Percentiles rank a stretch among this genome's conserved stretches.
These are phyloP conservation scores for Mycosphaerella arachidis DNA, from an alignment of 2,329 filamentous ascomycete genomes.

Conservation along the genomic window DNA sequence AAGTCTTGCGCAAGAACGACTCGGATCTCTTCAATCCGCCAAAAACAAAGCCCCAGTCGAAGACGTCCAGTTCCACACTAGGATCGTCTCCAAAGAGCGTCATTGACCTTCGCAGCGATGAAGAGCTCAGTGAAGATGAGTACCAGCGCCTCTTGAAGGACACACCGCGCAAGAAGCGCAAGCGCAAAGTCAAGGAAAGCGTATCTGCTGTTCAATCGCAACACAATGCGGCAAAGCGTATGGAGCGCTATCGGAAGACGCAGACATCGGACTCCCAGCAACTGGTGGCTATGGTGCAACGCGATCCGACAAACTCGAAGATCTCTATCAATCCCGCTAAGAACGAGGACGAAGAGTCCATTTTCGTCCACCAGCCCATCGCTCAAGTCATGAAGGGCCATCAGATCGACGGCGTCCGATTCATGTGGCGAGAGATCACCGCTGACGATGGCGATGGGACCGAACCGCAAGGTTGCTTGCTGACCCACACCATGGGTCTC, in stretches of 20 bases:
- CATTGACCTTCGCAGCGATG: constrained; percentile 12
- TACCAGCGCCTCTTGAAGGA: neutral
- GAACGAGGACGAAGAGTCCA: constrained; percentile 54
- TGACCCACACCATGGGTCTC: constrained; percentile 87
- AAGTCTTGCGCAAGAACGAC: constrained; percentile 11
- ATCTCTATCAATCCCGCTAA: constrained; percentile 66
- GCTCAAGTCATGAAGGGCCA: constrained; percentile 67
- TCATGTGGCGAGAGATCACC: constrained; percentile 83
- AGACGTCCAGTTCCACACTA: constrained; percentile 1
- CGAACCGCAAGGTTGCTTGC: constrained; percentile 64
- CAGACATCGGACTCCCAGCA: constrained; percentile 20
- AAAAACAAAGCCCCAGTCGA: constrained; percentile 4
- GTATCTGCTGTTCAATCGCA: constrained; percentile 16
- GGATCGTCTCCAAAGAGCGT: constrained; percentile 1
- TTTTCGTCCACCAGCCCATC: constrained; percentile 63
- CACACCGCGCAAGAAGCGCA: constrained; percentile 19
- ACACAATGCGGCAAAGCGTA: constrained; percentile 14
- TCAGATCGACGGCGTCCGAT: constrained; percentile 75
- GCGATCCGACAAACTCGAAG: constrained; percentile 17
- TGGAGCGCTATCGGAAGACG: constrained; percentile 16
- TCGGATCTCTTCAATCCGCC: constrained; percentile 14
- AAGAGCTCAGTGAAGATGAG: constrained; percentile 13
- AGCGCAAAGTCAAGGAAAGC: constrained; percentile 15
- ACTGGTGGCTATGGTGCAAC: constrained; percentile 20
- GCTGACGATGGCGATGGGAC: constrained; percentile 45